Evolutionary conservation across 305 asterid genomes (phyloP).

Genomic region (Plantago coronopus): DNA sequence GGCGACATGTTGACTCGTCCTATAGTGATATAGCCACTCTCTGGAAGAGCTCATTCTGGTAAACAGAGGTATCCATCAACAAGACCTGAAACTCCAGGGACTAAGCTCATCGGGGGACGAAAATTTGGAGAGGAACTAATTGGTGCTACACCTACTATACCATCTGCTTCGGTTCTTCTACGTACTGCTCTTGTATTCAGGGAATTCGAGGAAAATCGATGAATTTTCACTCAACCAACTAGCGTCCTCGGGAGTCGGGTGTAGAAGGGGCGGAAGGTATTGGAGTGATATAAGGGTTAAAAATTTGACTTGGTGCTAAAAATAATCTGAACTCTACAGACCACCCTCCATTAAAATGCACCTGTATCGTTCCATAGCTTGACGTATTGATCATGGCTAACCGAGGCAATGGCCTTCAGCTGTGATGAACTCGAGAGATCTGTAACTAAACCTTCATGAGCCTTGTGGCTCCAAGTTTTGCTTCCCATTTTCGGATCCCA

Average conservation of each 20-base stretch:
- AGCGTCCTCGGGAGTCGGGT: constrained; percentile 45
- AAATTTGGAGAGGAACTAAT: constrained; percentile 26
- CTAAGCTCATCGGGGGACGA: constrained; percentile 22
- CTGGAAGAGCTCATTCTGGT: constrained; percentile 81
- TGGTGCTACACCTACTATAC: constrained; percentile 75
- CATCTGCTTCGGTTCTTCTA: constrained; percentile 44
- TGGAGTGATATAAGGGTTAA: constrained; percentile 47
- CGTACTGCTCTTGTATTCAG: constrained; percentile 25
- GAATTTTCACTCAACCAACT: constrained; percentile 46
- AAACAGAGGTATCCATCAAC: constrained; percentile 50
- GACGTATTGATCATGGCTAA: constrained; percentile 34
- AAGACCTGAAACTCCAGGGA: constrained; percentile 38
- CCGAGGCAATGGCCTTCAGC: constrained; percentile 30
- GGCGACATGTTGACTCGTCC: constrained; percentile 56
- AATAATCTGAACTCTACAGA: too few relatives aligned
- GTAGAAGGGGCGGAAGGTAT: constrained; percentile 79
- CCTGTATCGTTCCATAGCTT: constrained; percentile 29
- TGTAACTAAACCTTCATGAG: constrained; percentile 25
- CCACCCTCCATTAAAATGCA: too few relatives aligned
- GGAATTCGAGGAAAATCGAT: constrained; percentile 18
- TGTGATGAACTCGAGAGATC: constrained; percentile 24
- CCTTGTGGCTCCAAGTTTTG: constrained; percentile 22
- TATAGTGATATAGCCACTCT: constrained; percentile 89
- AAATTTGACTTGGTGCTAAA: constrained; percentile 26
- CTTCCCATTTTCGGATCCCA: constrained; percentile 39